Evolutionary conservation across 306 rosid genomes (phyloP).

Genomic region (Lathyrus tuberosus): DNA sequence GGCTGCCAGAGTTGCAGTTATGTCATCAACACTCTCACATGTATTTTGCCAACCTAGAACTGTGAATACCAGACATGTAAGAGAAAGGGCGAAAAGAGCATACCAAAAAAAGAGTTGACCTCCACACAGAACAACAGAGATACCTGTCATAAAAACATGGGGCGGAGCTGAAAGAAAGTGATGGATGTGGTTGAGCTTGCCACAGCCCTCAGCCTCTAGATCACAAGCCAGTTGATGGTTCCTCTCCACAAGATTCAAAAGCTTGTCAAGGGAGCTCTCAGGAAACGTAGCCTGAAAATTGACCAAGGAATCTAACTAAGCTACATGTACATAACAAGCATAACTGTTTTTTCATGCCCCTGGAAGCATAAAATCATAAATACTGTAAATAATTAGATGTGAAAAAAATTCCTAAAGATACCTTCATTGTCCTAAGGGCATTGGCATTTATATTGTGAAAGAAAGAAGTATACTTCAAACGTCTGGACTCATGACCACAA

Average conservation of each 20-base stretch:
- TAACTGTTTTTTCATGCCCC: constrained; percentile 25
- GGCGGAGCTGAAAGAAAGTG: constrained; percentile 88
- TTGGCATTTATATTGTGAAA: constrained; percentile 94
- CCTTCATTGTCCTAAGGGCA: constrained; percentile 92
- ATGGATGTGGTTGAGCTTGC: constrained; percentile 87
- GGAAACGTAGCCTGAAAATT: constrained; percentile 61
- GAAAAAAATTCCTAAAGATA: constrained; percentile 40
- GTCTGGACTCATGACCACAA: constrained; percentile 84
- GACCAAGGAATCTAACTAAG: constrained; percentile 42
- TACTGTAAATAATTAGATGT: constrained; percentile 3
- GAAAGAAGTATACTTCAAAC: constrained; percentile 91
- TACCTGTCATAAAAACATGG: constrained; percentile 89
- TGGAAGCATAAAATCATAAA: constrained; percentile 29
- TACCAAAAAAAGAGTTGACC: constrained; percentile 2
- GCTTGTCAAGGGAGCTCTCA: constrained; percentile 78
- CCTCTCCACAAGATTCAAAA: constrained; percentile 82
- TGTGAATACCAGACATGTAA: constrained; percentile 47
- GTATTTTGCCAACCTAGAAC: constrained; percentile 98
- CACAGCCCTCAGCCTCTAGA: constrained; percentile 82
- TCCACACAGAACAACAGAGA: constrained; percentile 33
- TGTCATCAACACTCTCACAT: constrained; percentile 81
- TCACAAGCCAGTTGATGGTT: constrained; percentile 94
- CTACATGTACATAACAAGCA: constrained; percentile 33
- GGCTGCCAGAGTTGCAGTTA: constrained; percentile 73
- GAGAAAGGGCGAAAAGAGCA: constrained; percentile 20